Evolutionary conservation across 306 rosid species (phyloP).

Genomic region (Glycyrrhiza uralensis): DNA sequence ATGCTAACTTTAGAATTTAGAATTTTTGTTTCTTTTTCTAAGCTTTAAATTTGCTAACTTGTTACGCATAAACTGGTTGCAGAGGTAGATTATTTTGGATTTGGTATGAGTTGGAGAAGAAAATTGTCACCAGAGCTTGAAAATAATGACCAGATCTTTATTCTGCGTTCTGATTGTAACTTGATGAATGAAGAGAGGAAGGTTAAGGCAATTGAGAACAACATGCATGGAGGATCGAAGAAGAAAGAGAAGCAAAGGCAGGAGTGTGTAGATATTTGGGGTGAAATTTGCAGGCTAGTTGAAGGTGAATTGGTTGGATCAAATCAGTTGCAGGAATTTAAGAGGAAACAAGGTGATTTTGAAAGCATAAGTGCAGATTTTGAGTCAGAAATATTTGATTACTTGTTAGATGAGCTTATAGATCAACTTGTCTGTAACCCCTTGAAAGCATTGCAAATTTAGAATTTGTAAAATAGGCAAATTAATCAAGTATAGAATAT

Average conservation of each 20-base stretch:
- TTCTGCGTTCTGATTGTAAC: slow-evolving; percentile 36
- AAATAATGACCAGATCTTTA: slow-evolving; percentile 31
- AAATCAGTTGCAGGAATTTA: slow-evolving; percentile 27
- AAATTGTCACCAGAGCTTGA: slow-evolving; percentile 57
- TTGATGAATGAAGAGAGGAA: slow-evolving; percentile 42
- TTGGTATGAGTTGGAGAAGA: slow-evolving; percentile 44
- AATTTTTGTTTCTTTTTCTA: no score
- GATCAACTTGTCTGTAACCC: slow-evolving; percentile 38
- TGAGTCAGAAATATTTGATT: slow-evolving; percentile 46
- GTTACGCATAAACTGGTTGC: background rate
- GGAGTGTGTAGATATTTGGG: slow-evolving; percentile 37
- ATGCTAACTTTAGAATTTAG: no score
- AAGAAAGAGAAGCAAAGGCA: slow-evolving; percentile 28
- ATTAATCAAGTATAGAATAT: slow-evolving; percentile 26
- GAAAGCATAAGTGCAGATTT: slow-evolving; percentile 49
- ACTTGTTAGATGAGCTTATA: slow-evolving; percentile 60
- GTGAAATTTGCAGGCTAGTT: slow-evolving; percentile 45
- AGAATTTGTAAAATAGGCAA: slow-evolving; percentile 24
- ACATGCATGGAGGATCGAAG: slow-evolving; percentile 24
- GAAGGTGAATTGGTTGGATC: slow-evolving; percentile 53
- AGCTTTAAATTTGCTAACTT: slow-evolving; percentile 4
- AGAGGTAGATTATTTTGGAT: slow-evolving; percentile 35
- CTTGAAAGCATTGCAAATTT: slow-evolving; percentile 22
- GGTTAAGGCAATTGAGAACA: slow-evolving; percentile 25
- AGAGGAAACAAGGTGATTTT: slow-evolving; percentile 33